Conservation (phyloP, 345 rosid genomes). For the Melaleuca alternifolia region DNA sequence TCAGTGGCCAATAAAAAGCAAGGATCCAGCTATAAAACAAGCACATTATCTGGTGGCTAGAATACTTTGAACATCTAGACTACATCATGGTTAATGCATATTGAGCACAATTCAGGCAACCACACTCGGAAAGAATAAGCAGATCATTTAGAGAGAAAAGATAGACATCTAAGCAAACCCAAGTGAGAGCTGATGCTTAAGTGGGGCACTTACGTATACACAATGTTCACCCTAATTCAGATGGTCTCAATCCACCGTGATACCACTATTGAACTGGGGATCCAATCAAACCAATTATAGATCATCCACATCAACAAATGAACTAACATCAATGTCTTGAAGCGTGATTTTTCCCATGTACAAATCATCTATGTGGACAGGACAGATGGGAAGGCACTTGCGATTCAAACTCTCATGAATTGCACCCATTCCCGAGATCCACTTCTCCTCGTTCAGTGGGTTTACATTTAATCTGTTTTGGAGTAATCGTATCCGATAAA, state of each 20-base stretch:
- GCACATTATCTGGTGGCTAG: neutral
- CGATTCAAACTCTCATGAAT: slow-evolving; percentile 52
- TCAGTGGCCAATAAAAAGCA: neutral
- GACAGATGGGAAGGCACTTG: slow-evolving; percentile 67
- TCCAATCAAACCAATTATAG: neutral
- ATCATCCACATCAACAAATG: slow-evolving; percentile 35
- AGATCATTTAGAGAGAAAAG: neutral
- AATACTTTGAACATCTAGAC: neutral
- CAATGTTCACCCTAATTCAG: neutral
- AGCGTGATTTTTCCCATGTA: slow-evolving; percentile 71
- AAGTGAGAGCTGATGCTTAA: neutral
- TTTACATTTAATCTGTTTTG: slow-evolving; percentile 36
- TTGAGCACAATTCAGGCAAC: neutral
- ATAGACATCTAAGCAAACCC: neutral
- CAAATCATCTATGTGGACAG: slow-evolving; percentile 50
- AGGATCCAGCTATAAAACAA: neutral
- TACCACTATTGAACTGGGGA: neutral
- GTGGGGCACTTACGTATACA: neutral
- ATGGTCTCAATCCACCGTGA: slow-evolving; percentile 23
- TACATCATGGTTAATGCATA: neutral
- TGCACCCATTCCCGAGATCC: slow-evolving; percentile 51
- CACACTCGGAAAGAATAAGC: neutral
- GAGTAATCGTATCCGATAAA: slow-evolving; percentile 53
- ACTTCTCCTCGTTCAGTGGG: slow-evolving; percentile 38
- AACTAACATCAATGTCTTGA: slow-evolving; percentile 58